Evolutionary conservation across 1,284 basidiomycete species (phyloP).

Genomic region (Agroathelia rolfsii): DNA sequence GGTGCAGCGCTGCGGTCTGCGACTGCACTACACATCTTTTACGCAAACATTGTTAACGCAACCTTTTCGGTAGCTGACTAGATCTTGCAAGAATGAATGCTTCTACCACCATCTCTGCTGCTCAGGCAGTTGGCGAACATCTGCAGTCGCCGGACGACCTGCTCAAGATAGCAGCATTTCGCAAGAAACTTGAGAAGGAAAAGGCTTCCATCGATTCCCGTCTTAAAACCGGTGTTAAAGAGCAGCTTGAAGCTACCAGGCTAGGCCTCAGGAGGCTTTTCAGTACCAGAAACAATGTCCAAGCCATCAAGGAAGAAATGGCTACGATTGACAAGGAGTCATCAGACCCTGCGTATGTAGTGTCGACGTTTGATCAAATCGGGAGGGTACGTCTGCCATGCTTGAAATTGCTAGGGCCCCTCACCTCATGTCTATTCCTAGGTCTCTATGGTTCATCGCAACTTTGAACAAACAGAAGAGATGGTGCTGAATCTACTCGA

Average conservation of each 20-base stretch:
- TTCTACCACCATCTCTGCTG: slow-evolving; percentile 56
- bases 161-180: slow-evolving; percentile 78
- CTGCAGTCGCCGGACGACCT: slow-evolving; percentile 92
- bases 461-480: slow-evolving; percentile 91
- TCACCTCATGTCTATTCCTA: no score
- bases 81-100: no score
- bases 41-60: no score
- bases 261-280: slow-evolving; percentile 85
- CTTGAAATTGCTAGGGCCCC: no score
- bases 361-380: slow-evolving; percentile 86
- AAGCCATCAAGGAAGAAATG: slow-evolving; percentile 90
- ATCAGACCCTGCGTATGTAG: slow-evolving; percentile 60
- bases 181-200: slow-evolving; percentile 94
- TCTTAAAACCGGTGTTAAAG: slow-evolving; percentile 87
- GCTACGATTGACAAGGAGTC: slow-evolving; percentile 75
- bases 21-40: no score
- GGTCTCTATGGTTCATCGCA: slow-evolving; percentile 93
- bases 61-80: no score
- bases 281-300: slow-evolving; percentile 74
- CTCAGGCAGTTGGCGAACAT: slow-evolving; percentile 77
- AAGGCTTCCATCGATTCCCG: slow-evolving; percentile 92
- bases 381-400: slow-evolving; percentile 54
- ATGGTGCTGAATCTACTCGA: slow-evolving; percentile 89
- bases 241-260: slow-evolving; percentile 86
- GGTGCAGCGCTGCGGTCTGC: no score